phyloP scores from a whole-genome alignment of 1,139 yeast species.

The Diutina rugosa region DNA sequence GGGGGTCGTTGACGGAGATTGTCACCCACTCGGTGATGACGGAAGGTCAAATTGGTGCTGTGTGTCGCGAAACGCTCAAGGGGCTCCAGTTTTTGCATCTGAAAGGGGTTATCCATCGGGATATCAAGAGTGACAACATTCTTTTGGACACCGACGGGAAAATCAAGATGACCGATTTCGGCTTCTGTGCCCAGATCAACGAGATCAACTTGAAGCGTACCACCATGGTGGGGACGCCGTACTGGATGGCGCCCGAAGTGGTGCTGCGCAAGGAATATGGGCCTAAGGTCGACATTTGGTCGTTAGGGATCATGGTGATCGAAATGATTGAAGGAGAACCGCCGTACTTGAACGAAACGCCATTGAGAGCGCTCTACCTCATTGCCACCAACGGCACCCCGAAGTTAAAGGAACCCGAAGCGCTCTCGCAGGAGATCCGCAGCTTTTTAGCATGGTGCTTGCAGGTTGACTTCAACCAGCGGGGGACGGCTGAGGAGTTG shows the following conservation, averaged over 20 bases:
- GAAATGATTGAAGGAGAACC: constrained; percentile 99
- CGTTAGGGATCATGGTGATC: constrained; percentile 92
- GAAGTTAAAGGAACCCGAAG: constrained; percentile 76
- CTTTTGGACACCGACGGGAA: constrained; percentile 73
- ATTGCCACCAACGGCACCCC: constrained; percentile 97
- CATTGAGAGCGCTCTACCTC: constrained; percentile 78
- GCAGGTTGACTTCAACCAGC: constrained; percentile 71
- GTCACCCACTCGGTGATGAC: constrained; percentile 93
- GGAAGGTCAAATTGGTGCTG: constrained; percentile 96
- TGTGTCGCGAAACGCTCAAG: constrained; percentile 77
- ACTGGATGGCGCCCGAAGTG: constrained; percentile 99
- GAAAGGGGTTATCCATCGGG: constrained; percentile 92
- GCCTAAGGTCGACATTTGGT: constrained; percentile 96
- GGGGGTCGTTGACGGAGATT: constrained; percentile 91
- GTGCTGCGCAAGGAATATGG: constrained; percentile 91
- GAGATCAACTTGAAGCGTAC: constrained; percentile 79
- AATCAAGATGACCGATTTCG: constrained; percentile 81
- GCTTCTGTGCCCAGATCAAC: constrained; percentile 92
- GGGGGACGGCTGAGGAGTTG: constrained; percentile 73
- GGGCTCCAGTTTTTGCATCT: constrained; percentile 84
- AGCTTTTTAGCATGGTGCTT: constrained; percentile 68
- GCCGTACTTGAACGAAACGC: constrained; percentile 91
- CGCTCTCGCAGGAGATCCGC: constrained; percentile 53
- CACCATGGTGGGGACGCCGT: constrained; percentile 99
- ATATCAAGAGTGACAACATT: constrained; percentile 90